phyloP scores from a whole-genome alignment of 2,329 filamentous ascomycete genomes.

The Phialocephala subalpina region DNA sequence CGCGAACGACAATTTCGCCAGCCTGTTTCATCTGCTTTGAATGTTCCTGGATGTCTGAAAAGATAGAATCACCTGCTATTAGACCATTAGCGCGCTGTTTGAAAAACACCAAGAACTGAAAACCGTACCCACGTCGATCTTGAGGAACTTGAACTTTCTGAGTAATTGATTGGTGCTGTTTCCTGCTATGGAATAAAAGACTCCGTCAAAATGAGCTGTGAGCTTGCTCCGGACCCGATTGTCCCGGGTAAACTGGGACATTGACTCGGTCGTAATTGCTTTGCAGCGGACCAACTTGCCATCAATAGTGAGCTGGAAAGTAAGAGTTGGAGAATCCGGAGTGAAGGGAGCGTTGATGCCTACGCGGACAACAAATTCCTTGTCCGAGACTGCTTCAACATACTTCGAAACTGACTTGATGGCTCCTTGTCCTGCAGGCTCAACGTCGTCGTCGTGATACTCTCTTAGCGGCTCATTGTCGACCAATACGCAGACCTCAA shows the following conservation, averaged over 20 bases:
- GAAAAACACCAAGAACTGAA: neutral
- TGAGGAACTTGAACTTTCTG: slow-evolving; percentile 13
- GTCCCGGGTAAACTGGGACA: too few species aligned
- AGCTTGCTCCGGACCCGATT: too few species aligned
- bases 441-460: slow-evolving; percentile 19
- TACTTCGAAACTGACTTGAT: neutral
- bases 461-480: slow-evolving; percentile 32
- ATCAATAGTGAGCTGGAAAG: neutral
- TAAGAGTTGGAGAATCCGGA: neutral
- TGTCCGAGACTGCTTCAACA: slow-evolving; percentile 7
- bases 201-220: too few species aligned
- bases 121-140: too few species aligned
- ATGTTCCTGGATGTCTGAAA: slow-evolving; percentile 19
- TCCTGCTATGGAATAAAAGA: too few species aligned
- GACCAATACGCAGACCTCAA: slow-evolving; percentile 36
- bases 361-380: slow-evolving; percentile 8
- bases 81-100: neutral
- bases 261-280: too few species aligned
- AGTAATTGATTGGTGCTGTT: neutral
- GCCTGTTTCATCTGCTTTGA: slow-evolving; percentile 11
- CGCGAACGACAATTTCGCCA: slow-evolving; percentile 22
- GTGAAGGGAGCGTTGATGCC: neutral
- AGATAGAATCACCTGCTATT: slow-evolving; percentile 10
- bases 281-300: neutral
- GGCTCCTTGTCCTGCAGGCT: neutral